phyloP scores from a whole-genome alignment of 352 stramenopile species.

The Albugo laibachii region DNA sequence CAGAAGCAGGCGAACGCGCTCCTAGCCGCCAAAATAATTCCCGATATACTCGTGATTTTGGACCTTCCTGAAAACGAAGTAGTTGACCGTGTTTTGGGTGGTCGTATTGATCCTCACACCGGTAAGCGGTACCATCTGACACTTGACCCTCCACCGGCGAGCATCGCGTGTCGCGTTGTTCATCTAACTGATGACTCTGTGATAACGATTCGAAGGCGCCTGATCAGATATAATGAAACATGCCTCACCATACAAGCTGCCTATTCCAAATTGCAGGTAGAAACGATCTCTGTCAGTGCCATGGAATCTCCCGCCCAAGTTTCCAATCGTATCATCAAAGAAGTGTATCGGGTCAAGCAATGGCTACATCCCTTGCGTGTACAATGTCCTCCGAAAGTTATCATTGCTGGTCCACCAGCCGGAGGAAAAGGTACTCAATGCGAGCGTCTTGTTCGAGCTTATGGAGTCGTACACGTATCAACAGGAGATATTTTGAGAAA shows the following conservation, averaged over 20 bases:
- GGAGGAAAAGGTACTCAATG: slow-evolving; percentile 94
- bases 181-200: slow-evolving; percentile 71
- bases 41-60: slow-evolving; percentile 83
- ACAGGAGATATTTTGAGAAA: slow-evolving; percentile 89
- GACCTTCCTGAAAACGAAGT: slow-evolving; percentile 83
- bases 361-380: slow-evolving; percentile 20
- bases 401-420: slow-evolving; percentile 85
- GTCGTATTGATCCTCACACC: slow-evolving; percentile 58
- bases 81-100: slow-evolving; percentile 46
- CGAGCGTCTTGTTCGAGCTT: slow-evolving; percentile 77
- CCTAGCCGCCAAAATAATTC: slow-evolving; percentile 35
- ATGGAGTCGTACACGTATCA: slow-evolving; percentile 86
- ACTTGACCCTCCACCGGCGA: slow-evolving; percentile 32
- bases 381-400: slow-evolving; percentile 36
- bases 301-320: slow-evolving; percentile 22
- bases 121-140: slow-evolving; percentile 70
- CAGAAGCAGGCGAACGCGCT: slow-evolving; percentile 81
- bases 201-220: slow-evolving; percentile 51
- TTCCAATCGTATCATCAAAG: slow-evolving; percentile 18
- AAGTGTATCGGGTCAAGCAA: slow-evolving; percentile 28
- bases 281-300: slow-evolving; percentile 25
- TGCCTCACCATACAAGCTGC: slow-evolving; percentile 48
- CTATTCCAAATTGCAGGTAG: slow-evolving; percentile 41
- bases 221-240: slow-evolving; percentile 67
- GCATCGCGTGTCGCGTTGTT: slow-evolving; percentile 25